phyloP scores from a whole-genome alignment of 345 rosid genomes.

The Cardamine chenopodiifolia region DNA sequence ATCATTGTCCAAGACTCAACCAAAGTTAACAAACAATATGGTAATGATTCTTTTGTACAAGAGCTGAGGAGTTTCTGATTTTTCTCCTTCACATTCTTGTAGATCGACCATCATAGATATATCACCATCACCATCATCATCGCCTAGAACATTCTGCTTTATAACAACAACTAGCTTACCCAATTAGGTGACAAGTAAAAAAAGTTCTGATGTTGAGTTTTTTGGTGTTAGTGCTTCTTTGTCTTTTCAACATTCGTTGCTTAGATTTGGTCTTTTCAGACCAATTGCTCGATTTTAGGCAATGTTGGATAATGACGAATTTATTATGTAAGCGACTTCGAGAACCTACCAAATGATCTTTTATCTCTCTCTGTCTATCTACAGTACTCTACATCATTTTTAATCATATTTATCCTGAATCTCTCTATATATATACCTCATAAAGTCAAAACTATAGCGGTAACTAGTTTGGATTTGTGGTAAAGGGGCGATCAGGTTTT shows the following conservation, averaged over 20 bases:
- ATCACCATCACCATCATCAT: conserved; percentile 5
- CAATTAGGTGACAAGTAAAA: conserved; percentile 22
- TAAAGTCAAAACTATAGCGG: conserved; percentile 12
- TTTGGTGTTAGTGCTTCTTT: background rate
- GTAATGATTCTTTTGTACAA: conserved; percentile 30
- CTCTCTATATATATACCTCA: background rate
- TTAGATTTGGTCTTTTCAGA: conserved; percentile 13
- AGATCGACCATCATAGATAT: conserved; percentile 20
- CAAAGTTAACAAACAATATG: conserved; percentile 26
- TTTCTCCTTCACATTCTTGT: conserved; percentile 38
- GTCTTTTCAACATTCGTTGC: conserved; percentile 32
- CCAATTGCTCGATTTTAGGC: conserved; percentile 5
- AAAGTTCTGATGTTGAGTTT: conserved; percentile 19
- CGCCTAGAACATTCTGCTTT: conserved; percentile 21
- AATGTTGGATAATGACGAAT: conserved; percentile 38
- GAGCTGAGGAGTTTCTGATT: conserved; percentile 33
- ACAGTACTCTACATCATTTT: conserved; percentile 23
- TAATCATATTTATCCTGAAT: conserved; percentile 3
- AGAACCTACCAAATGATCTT: background rate
- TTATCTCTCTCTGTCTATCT: background rate
- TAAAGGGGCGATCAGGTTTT: background rate
- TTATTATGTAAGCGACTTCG: conserved; percentile 27
- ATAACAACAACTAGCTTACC: background rate
- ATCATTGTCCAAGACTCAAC: conserved; percentile 2
- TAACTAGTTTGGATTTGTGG: background rate